A percentile compares a stretch with the other conserved stretches of the same genome.
phyloP scores from a whole-genome alignment of 2,329 filamentous ascomycete genomes.

The Alternaria dauci region DNA sequence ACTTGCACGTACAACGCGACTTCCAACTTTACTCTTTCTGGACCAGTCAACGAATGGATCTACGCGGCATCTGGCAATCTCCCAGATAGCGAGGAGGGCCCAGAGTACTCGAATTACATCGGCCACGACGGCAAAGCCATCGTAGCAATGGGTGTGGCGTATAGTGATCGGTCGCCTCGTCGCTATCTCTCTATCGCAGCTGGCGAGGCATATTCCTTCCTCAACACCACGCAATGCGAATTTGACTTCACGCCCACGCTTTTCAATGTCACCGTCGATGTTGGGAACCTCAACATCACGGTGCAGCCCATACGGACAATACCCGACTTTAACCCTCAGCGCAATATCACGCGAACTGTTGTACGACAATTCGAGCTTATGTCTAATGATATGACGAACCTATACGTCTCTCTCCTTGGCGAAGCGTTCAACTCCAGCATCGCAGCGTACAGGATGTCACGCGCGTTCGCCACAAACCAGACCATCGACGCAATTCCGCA shows the following conservation, averaged over 20 bases:
- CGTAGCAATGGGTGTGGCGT: slow-evolving; percentile 44
- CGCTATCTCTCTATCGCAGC: slow-evolving; percentile 45
- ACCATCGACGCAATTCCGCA: slow-evolving; percentile 21
- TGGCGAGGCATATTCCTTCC: slow-evolving; percentile 38
- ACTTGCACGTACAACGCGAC: slow-evolving; percentile 51
- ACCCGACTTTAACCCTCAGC: slow-evolving; percentile 39
- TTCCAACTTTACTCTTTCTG: slow-evolving; percentile 40
- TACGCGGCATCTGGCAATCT: slow-evolving; percentile 33
- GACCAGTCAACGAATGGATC: slow-evolving; percentile 35
- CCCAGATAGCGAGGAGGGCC: slow-evolving; percentile 33
- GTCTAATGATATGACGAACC: slow-evolving; percentile 50
- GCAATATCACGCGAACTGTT: slow-evolving; percentile 40
- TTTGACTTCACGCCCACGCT: slow-evolving; percentile 39
- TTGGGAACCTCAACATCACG: slow-evolving; percentile 39
- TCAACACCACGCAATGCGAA: slow-evolving; percentile 47
- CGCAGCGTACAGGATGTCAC: slow-evolving; percentile 37
- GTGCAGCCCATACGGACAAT: slow-evolving; percentile 26
- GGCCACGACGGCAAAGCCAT: slow-evolving; percentile 39
- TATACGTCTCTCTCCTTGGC: slow-evolving; percentile 50
- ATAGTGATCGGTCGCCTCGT: slow-evolving; percentile 32
- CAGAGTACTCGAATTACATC: slow-evolving; percentile 44
- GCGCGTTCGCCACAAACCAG: slow-evolving; percentile 9
- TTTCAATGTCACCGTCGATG: slow-evolving; percentile 42
- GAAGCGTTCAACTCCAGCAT: slow-evolving; percentile 49
- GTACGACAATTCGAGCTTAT: slow-evolving; percentile 49